Percentiles rank a stretch among this genome's conserved stretches.
Conservation (phyloP, 2,329 filamentous ascomycete species). For the Dichotomopilus funicola region DNA sequence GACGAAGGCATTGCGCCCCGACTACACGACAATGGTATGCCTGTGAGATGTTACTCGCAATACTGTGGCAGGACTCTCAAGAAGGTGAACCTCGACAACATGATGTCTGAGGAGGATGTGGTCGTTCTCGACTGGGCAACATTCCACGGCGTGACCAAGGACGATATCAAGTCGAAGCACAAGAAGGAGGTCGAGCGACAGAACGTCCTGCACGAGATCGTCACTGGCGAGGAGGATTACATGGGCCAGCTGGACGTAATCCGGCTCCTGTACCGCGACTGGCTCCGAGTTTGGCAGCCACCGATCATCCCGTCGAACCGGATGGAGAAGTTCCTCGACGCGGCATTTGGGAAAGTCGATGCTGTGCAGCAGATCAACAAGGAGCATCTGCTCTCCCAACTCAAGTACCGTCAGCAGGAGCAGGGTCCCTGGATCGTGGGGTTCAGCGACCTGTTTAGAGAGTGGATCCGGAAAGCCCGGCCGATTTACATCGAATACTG, state of each 20-base stretch:
- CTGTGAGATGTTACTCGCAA: conserved; percentile 82
- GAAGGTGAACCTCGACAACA: conserved; percentile 80
- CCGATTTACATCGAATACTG: conserved; percentile 88
- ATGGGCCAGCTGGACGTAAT: conserved; percentile 87
- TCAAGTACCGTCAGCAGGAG: conserved; percentile 95
- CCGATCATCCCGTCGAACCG: conserved; percentile 74
- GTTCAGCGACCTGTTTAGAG: conserved; percentile 94
- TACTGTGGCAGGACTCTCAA: conserved; percentile 92
- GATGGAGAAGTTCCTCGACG: conserved; percentile 69
- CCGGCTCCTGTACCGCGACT: conserved; percentile 76
- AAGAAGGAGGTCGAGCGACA: conserved; percentile 90
- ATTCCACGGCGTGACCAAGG: conserved; percentile 77
- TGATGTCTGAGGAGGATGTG: conserved; percentile 60
- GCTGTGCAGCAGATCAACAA: conserved; percentile 86
- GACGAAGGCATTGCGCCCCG: conserved; percentile 55
- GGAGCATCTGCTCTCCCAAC: conserved; percentile 81
- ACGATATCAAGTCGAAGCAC: conserved; percentile 61
- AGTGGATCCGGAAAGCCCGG: conserved; percentile 95
- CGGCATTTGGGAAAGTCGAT: conserved; percentile 88
- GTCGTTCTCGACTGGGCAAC: conserved; percentile 80
- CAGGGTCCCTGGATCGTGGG: conserved; percentile 91
- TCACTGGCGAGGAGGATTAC: conserved; percentile 85
- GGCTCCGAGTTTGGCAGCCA: conserved; percentile 64
- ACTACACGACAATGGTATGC: conserved; percentile 63
- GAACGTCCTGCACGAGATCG: conserved; percentile 91